Conservation (phyloP, 2,329 filamentous ascomycete genomes). For the Didymellaceae sp. region DNA sequence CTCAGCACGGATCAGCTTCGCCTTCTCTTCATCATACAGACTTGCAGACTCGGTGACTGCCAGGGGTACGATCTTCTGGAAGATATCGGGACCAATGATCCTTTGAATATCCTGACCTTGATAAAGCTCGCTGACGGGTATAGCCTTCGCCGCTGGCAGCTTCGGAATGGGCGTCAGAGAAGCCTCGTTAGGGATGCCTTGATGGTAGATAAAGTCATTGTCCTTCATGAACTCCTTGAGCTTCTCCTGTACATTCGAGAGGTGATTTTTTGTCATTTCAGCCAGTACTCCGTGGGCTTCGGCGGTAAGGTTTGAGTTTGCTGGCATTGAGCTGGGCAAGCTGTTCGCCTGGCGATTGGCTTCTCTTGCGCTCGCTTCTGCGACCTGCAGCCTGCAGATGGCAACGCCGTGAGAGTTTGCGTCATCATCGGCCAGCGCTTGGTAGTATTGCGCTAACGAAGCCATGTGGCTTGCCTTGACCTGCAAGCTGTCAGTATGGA, state of each 20-base stretch:
- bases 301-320: conserved; percentile 80
- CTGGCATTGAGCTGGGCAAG: conserved; percentile 80
- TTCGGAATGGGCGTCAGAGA: conserved; percentile 83
- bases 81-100: conserved; percentile 96
- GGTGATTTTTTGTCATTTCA: conserved; percentile 85
- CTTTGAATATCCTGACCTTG: conserved; percentile 96
- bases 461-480: conserved; percentile 82
- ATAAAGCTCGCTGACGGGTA: conserved; percentile 95
- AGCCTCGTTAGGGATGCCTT: conserved; percentile 85
- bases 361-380: conserved; percentile 79
- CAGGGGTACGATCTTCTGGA: conserved; percentile 94
- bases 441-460: conserved; percentile 90
- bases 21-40: conserved; percentile 97
- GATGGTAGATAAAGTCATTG: conserved; percentile 98
- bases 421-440: conserved; percentile 89
- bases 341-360: conserved; percentile 76
- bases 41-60: conserved; percentile 96
- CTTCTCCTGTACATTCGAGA: conserved; percentile 80
- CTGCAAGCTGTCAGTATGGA: conserved; percentile 39
- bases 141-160: conserved; percentile 92
- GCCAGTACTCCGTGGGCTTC: conserved; percentile 77
- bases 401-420: conserved; percentile 85
- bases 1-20: conserved; percentile 91
- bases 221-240: conserved; percentile 80
- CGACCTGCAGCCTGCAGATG: conserved; percentile 80